These are phyloP conservation scores for Pyronema omphalodes DNA, from an alignment of 495 filamentous ascomycete species.

Conservation along the genomic window DNA sequence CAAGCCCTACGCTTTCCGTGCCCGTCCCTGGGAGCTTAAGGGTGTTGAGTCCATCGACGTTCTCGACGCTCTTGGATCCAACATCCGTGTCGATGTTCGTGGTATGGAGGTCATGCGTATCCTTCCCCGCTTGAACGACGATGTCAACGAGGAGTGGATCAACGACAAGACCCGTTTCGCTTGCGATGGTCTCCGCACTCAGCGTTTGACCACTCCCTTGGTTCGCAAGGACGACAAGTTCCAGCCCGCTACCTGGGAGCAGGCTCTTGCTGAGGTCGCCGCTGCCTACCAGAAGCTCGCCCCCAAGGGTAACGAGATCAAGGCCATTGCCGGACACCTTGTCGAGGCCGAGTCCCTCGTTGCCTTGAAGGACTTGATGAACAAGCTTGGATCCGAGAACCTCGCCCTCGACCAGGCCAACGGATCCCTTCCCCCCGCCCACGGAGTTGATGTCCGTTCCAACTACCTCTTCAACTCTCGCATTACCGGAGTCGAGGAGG, in stretches of 20 bases:
- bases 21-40: constrained; percentile 89
- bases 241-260: constrained; percentile 80
- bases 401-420: constrained; percentile 77
- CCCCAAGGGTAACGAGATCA: constrained; percentile 81
- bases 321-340: constrained; percentile 79
- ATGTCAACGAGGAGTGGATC: constrained; percentile 99
- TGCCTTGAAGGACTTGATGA: constrained; percentile 89
- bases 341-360: constrained; percentile 82
- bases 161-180: constrained; percentile 96
- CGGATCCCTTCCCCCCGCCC: constrained; percentile 66
- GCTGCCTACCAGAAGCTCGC: constrained; percentile 54
- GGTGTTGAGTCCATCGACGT: constrained; percentile 89
- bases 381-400: constrained; percentile 91
- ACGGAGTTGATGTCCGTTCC: constrained; percentile 82
- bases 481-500: constrained; percentile 81
- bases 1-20: constrained; percentile 94
- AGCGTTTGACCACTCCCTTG: constrained; percentile 78
- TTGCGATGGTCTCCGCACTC: constrained; percentile 90
- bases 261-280: constrained; percentile 70
- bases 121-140: constrained; percentile 80
- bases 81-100: constrained; percentile 78
- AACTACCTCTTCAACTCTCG: constrained; percentile 95
- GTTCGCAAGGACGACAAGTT: constrained; percentile 79
- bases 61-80: constrained; percentile 77
- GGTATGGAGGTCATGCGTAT: constrained; percentile 96